A percentile compares a stretch with the other conserved stretches of the same genome.
These are phyloP conservation scores for Whalleya microplaca DNA, from an alignment of 2,329 filamentous ascomycete genomes.

Conservation along the genomic window DNA sequence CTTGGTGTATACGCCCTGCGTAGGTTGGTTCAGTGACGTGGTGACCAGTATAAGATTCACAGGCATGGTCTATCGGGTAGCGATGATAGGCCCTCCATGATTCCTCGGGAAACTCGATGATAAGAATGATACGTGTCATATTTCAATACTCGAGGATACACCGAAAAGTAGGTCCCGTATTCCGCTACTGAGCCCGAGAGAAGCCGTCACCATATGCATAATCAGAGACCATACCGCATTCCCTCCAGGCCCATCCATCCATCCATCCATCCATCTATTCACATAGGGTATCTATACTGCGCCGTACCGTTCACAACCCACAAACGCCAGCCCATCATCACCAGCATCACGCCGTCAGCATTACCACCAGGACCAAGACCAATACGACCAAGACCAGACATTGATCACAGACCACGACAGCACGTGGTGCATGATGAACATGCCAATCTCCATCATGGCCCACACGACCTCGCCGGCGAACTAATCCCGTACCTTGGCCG, in stretches of 20 bases:
- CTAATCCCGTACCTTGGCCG: constrained; percentile 34
- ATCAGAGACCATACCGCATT: background rate
- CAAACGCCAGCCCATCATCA: background rate
- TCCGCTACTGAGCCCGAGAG: no score
- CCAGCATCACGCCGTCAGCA: background rate
- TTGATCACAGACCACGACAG: constrained; percentile 11
- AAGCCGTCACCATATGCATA: background rate
- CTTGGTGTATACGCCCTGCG: no score
- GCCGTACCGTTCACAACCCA: background rate
- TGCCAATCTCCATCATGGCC: constrained; percentile 26
- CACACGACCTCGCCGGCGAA: constrained; percentile 31
- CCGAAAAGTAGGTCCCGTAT: background rate
- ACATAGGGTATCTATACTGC: background rate
- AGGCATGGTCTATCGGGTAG: no score
- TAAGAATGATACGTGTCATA: no score
- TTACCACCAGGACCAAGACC: background rate
- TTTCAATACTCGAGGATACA: no score
- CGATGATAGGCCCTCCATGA: no score
- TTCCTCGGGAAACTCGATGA: no score
- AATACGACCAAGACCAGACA: constrained; percentile 12
- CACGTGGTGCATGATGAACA: constrained; percentile 21
- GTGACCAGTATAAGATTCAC: no score
- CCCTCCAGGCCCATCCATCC: background rate
- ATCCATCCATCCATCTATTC: background rate
- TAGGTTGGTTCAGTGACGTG: no score